Percentiles rank a stretch among this genome's conserved stretches.
Conservation (phyloP, 495 filamentous ascomycete genomes). For the Xylaria telfairii region DNA sequence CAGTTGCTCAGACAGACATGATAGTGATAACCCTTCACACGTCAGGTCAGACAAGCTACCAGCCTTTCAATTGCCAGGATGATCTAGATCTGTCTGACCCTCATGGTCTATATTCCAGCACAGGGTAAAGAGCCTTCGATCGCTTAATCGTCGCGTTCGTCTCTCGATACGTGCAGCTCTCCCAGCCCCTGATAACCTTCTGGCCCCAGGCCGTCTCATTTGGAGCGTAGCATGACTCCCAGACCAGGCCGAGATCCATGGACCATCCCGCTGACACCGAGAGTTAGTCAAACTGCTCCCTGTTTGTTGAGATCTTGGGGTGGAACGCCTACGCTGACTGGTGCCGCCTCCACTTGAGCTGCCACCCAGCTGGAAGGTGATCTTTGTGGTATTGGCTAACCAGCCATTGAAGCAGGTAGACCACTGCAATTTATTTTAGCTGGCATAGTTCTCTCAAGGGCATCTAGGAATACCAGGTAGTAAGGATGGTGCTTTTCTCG, state of each 20-base stretch:
- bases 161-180: conserved; percentile 26
- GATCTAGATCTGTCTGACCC: not conserved
- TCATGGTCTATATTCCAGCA: not conserved
- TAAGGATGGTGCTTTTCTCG: not conserved
- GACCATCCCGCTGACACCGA: conserved; percentile 26
- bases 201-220: conserved; percentile 24
- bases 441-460: no score
- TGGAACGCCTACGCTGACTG: not conserved
- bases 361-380: not conserved
- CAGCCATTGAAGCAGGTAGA: conserved; percentile 12
- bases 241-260: conserved; percentile 29
- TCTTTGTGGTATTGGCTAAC: not conserved
- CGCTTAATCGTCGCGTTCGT: conserved; percentile 22
- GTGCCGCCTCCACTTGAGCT: conserved; percentile 8
- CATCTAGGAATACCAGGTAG: not conserved
- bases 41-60: not conserved
- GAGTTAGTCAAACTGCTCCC: not conserved
- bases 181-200: conserved; percentile 27
- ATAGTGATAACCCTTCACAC: not conserved
- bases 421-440: not conserved
- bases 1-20: not conserved
- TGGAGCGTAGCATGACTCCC: conserved; percentile 26
- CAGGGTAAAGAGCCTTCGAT: not conserved
- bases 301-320: no score
- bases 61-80: not conserved